phyloP scores from a whole-genome alignment of 2,329 filamentous ascomycete genomes.

The Aspergillus japonicus region DNA sequence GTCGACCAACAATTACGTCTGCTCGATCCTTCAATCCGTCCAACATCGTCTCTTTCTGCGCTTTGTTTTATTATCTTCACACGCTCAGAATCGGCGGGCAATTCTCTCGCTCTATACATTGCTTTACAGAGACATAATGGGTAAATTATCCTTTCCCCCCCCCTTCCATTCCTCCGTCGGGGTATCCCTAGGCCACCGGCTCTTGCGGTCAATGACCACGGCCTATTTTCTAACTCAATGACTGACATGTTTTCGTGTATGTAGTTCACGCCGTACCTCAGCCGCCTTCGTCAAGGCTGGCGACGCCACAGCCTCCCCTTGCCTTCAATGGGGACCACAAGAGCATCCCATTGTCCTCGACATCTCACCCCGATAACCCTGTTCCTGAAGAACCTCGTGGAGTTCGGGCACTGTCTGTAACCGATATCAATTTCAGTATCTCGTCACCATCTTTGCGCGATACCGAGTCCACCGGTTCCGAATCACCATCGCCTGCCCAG shows the following conservation, averaged over 20 bases:
- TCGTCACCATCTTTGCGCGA: slow-evolving; percentile 31
- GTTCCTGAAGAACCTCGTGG: slow-evolving; percentile 48
- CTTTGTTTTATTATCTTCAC: not conserved
- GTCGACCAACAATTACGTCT: slow-evolving; percentile 4
- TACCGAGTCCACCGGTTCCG: slow-evolving; percentile 39
- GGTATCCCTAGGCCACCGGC: not conserved
- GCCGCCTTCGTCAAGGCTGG: slow-evolving; percentile 25
- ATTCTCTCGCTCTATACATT: not conserved
- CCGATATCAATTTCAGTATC: slow-evolving; percentile 31
- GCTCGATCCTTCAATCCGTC: not conserved
- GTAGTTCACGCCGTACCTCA: slow-evolving; percentile 34
- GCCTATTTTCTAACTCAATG: not conserved
- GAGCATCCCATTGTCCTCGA: slow-evolving; percentile 39
- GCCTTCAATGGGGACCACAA: slow-evolving; percentile 27
- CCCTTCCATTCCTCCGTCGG: not conserved
- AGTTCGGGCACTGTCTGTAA: slow-evolving; percentile 38
- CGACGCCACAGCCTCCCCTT: slow-evolving; percentile 24
- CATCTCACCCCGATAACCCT: slow-evolving; percentile 49
- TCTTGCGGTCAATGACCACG: not conserved
- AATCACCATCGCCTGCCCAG: slow-evolving; percentile 28
- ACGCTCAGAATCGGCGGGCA: not conserved
- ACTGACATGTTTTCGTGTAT: not conserved
- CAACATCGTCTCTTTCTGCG: not conserved
- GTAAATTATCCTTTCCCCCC: slow-evolving; percentile 10
- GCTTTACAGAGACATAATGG: slow-evolving; percentile 18